Percentiles rank a stretch among this genome's conserved stretches.
Conservation (phyloP, 352 stramenopile genomes). For the Pythium rishiriense region DNA sequence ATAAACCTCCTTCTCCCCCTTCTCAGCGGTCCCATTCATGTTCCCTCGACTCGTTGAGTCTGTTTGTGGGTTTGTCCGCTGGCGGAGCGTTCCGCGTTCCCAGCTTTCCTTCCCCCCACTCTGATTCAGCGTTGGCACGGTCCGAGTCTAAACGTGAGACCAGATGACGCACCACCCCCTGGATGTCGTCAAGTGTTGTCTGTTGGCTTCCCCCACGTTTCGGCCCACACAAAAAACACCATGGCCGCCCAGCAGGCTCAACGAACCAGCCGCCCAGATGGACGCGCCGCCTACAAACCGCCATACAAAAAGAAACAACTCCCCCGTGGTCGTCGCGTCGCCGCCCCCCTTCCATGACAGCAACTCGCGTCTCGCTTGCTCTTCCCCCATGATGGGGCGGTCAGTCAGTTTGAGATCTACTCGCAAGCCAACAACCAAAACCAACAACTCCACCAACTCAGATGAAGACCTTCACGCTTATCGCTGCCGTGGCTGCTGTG, state of each 20-base stretch:
- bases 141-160: not conserved
- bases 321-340: not conserved
- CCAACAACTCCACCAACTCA: conserved; percentile 5
- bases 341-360: not conserved
- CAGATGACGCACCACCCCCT: not conserved
- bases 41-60: not conserved
- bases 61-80: not conserved
- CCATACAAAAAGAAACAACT: conserved; percentile 3
- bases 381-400: too few relatives aligned
- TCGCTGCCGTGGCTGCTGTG: conserved; percentile 1
- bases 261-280: conserved; percentile 23
- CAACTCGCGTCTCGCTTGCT: not conserved
- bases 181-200: conserved; percentile 10
- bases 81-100: not conserved
- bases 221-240: not conserved
- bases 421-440: not conserved
- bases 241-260: conserved; percentile 14
- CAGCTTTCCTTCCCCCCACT: not conserved
- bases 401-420: conserved; percentile 14
- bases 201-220: conserved; percentile 1
- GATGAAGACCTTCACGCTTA: conserved; percentile 22
- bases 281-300: not conserved
- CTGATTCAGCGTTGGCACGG: not conserved
- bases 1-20: too few relatives aligned
- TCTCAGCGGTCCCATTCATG: not conserved